Evolutionary conservation across 1,284 basidiomycete genomes (phyloP), one percentile per base, ranked within the genome.

Genomic region (Moesziomyces parantarcticus): DNA sequence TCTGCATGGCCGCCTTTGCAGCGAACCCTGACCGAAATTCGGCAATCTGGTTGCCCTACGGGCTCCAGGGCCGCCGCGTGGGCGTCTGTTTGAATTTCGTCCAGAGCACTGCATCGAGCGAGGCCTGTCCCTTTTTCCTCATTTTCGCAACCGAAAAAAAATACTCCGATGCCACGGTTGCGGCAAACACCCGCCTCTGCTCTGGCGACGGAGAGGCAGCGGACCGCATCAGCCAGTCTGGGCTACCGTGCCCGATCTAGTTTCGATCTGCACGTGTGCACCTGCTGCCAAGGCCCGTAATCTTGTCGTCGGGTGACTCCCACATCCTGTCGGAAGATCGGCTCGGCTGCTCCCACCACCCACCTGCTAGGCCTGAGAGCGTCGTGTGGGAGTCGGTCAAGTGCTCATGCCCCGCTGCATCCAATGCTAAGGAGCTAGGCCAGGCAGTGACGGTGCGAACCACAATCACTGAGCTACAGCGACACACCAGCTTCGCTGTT

Each of bases 11-110:
- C 25, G 40, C n/a, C 20, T 29, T 42, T 51, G 36, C 52, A 65
- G 56, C 62, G 62, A 65, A 65, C 48, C 63, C 57, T 65, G 56
- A 58, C 56, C 56, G 51, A 58, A 29, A 50, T 40, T 59, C 51
- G 56, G 61, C 61, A 64, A 50, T 53, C 55, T 58, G 59, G 36
- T 39, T 39, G 36, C 16, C 36, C 36, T 39, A 39, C 36, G 36
- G 36, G 36, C 36, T 39, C 36, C 36, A 39, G 36, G 16, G 16
- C 36, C 36, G 18, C 36, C 16, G 18, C 18, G 36, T 18, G 16
- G 18, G 18, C 16, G 14, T 13, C 36, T 16, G 11, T 18, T 16
- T 4, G 16, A 39, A 13, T 32, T 41, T 43, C 42, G 22, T 43
- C 20, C n/a, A n/a, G n/a, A 11, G n/a, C 22, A 43, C 22, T 43